Conservation (phyloP, 805 yeast genomes). For the Saccharomycopsis selenospora region DNA sequence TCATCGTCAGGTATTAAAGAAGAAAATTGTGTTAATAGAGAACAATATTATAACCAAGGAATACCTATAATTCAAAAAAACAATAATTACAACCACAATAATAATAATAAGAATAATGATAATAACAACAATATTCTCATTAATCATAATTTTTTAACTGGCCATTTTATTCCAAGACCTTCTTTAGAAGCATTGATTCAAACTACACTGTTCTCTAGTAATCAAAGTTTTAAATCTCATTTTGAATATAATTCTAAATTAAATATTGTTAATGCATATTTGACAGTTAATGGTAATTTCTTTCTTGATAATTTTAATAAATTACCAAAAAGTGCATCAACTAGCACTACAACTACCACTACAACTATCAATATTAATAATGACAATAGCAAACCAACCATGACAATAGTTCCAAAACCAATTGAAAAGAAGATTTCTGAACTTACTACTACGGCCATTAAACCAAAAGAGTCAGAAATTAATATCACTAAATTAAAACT, state of each 20-base stretch:
- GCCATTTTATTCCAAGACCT: slow-evolving; percentile 4
- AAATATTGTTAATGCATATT: background rate
- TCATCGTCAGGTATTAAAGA: background rate
- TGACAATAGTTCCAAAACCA: background rate
- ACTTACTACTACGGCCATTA: slow-evolving; percentile 1
- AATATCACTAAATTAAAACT: background rate
- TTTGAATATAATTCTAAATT: background rate
- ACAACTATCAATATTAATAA: no score
- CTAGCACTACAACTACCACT: background rate
- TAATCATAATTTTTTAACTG: background rate
- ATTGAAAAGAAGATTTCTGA: background rate
- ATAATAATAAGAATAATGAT: background rate
- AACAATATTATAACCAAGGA: background rate
- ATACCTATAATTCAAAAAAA: background rate
- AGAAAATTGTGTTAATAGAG: slow-evolving; percentile 8
- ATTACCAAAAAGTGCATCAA: background rate
- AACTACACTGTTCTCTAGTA: background rate
- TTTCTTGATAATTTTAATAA: background rate
- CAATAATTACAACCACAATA: background rate
- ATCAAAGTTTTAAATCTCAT: background rate
- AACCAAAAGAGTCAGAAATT: background rate
- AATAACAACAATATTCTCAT: background rate
- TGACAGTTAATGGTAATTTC: background rate
- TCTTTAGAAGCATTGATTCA: slow-evolving; percentile 6
- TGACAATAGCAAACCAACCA: background rate